Evolutionary conservation across 108 stramenopile species (phyloP).

Genomic region (Fragilaria crotonensis): DNA sequence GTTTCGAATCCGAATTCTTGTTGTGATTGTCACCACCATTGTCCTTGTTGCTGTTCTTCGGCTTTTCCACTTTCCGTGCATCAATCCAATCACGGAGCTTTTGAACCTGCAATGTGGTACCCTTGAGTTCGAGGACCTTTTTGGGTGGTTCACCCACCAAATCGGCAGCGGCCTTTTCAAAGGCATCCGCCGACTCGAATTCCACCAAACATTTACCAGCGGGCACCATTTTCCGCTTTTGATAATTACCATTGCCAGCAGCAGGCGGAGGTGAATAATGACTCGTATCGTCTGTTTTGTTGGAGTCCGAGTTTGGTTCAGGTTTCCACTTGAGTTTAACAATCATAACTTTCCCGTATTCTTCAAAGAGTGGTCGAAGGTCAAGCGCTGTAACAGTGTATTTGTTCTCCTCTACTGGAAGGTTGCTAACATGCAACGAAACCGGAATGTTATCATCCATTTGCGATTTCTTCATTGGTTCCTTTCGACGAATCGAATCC

Average conservation of each 20-base stretch:
- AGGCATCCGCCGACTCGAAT: slow-evolving; percentile 64
- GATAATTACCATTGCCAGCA: slow-evolving; percentile 6
- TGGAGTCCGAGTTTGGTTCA: background rate
- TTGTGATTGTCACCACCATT: slow-evolving; percentile 10
- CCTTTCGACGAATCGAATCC: slow-evolving; percentile 50
- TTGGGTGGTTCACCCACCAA: slow-evolving; percentile 39
- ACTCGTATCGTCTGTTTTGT: background rate
- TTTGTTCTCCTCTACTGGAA: slow-evolving; percentile 45
- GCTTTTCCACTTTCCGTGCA: slow-evolving; percentile 15
- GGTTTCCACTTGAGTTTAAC: slow-evolving; percentile 47
- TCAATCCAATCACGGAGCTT: slow-evolving; percentile 32
- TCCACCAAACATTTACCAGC: slow-evolving; percentile 71
- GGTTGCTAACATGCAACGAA: slow-evolving; percentile 51
- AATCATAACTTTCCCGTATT: slow-evolving; percentile 66
- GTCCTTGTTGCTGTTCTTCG: slow-evolving; percentile 5
- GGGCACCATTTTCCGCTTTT: slow-evolving; percentile 24
- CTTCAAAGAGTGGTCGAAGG: slow-evolving; percentile 51
- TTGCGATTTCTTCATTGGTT: slow-evolving; percentile 57
- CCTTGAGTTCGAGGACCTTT: slow-evolving; percentile 24
- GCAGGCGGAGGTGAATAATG: background rate
- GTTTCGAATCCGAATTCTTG: slow-evolving; percentile 7
- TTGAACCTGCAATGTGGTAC: slow-evolving; percentile 21
- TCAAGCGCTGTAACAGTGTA: slow-evolving; percentile 50
- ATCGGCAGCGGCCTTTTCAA: slow-evolving; percentile 73
- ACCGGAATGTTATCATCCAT: slow-evolving; percentile 61